A percentile compares a stretch with the other conserved stretches of the same genome.
phyloP scores from a whole-genome alignment of 2,329 filamentous ascomycete genomes.

The Nectriaceae sp. region DNA sequence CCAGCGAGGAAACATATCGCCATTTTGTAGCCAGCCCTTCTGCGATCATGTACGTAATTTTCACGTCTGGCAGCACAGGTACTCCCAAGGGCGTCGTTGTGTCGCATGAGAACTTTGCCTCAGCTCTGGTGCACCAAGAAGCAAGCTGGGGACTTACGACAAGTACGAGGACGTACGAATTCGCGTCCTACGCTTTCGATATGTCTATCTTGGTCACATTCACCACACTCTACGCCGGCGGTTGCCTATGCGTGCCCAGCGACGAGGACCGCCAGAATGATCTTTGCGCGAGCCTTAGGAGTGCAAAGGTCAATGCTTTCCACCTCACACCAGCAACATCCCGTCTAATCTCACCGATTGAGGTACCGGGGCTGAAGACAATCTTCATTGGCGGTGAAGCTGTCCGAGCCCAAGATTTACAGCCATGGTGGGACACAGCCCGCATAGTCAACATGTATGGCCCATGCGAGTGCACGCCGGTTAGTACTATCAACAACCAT shows the following conservation, averaged over 20 bases:
- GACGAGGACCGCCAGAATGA: too few relatives aligned
- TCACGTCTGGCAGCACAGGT: constrained; percentile 18
- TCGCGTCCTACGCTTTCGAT: constrained; percentile 12
- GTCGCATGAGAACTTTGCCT: too few relatives aligned
- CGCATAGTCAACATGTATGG: too few relatives aligned
- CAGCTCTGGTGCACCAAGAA: too few relatives aligned
- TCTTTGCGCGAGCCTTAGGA: too few relatives aligned
- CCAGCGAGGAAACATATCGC: neutral
- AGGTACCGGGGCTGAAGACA: too few relatives aligned
- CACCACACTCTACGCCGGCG: constrained; percentile 11
- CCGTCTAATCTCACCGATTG: too few relatives aligned
- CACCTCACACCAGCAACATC: too few relatives aligned
- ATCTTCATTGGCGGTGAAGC: constrained; percentile 19
- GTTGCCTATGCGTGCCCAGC: constrained; percentile 21
- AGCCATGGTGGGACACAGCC: constrained; percentile 7
- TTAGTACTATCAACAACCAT: too few relatives aligned
- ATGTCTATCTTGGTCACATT: constrained; percentile 10
- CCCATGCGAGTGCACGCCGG: too few relatives aligned
- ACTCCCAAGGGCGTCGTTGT: constrained; percentile 13
- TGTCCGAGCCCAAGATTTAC: constrained; percentile 3
- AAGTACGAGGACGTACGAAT: neutral
- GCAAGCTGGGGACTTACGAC: neutral
- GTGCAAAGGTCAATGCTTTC: too few relatives aligned
- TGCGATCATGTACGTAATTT: constrained; percentile 10
- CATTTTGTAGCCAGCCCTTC: neutral